Evolutionary conservation across 1,284 basidiomycete genomes (phyloP).

Genomic region (Heliocybe sulcata): DNA sequence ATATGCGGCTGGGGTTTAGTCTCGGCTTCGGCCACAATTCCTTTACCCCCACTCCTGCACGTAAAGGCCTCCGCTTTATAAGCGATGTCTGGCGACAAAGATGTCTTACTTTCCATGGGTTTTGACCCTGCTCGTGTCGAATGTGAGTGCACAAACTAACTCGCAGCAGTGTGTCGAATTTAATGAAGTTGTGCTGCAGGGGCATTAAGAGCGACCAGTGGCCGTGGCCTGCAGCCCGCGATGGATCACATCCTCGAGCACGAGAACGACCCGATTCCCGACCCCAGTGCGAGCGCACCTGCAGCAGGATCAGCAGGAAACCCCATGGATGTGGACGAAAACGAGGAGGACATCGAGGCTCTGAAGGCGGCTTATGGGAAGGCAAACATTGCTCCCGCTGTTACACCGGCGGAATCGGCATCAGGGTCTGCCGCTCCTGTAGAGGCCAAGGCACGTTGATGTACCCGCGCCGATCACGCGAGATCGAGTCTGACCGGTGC

Average conservation of each 20-base stretch:
- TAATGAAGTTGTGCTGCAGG: conserved; percentile 35
- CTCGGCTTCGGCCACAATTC: no score
- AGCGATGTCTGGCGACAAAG: conserved; percentile 66
- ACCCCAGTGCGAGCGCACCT: conserved; percentile 24
- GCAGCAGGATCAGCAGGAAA: conserved; percentile 19
- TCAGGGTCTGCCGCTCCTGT: conserved; percentile 30
- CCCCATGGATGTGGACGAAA: conserved; percentile 48
- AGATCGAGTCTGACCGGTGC: background rate
- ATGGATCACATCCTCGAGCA: conserved; percentile 85
- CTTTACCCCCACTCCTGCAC: no score
- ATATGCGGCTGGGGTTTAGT: no score
- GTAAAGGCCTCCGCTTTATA: no score
- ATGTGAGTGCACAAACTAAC: conserved; percentile 42
- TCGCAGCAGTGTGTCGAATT: conserved; percentile 5
- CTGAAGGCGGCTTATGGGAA: conserved; percentile 42
- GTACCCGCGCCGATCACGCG: background rate
- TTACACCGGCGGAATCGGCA: conserved; percentile 7
- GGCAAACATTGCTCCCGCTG: conserved; percentile 13
- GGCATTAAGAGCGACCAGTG: conserved; percentile 77
- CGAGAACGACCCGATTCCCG: conserved; percentile 67
- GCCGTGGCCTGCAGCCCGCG: conserved; percentile 78
- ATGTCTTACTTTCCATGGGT: conserved; percentile 81
- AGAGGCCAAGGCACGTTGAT: conserved; percentile 54
- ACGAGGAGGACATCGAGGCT: conserved; percentile 67
- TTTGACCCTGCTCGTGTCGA: conserved; percentile 79